Evolutionary conservation across 179 eudicot species (phyloP), one percentile per base, ranked within the genome.

Genomic region (Spergularia azorica): DNA sequence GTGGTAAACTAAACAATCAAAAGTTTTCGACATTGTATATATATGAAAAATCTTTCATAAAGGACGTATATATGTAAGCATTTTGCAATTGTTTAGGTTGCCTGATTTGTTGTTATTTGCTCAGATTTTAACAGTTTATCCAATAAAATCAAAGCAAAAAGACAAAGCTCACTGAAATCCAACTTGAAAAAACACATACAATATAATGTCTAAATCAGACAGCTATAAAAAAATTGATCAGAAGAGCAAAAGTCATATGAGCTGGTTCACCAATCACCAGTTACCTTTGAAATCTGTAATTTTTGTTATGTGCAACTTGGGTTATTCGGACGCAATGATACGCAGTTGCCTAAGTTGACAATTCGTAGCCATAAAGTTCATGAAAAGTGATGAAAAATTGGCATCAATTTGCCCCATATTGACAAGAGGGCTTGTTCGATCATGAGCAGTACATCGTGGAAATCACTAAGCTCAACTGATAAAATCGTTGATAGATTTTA

Each of bases 241-340:
- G 52, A 68, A 11, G 68, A 48, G 55, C 72, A 75, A 18, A 57
- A 80, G 4, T 63, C 60, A 38, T 26, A 74, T 80, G 81, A 81
- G 81, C 81, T 81, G 79, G 79, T 73, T 81, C 79, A 77, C 76
- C 74, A 74, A 81, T 41, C 51, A 54, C 59, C 48, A 26, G 32
- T 26, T 26, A 26, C 32, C 32, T 67, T 50, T 76, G 80, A 67
- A 67, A 15, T 41, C 11, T 20, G 9, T 63, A 48, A 75, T 77
- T 75, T 65, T 36, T 73, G 63, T 32, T 56, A 4, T 73, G 46
- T 66, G 78, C 78, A 81, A 61, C 75, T 72, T 81, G 81, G 48
- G 54, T 67, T 62, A 26, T 26, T 26, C 55, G 70, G 16, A 65
- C n/a, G 13, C 6, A 55, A 59, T 50, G 56, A 38, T 43, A 43